Evolutionary conservation across 2,329 filamentous ascomycete genomes (phyloP).

Genomic region (Fusarium liriodendri): DNA sequence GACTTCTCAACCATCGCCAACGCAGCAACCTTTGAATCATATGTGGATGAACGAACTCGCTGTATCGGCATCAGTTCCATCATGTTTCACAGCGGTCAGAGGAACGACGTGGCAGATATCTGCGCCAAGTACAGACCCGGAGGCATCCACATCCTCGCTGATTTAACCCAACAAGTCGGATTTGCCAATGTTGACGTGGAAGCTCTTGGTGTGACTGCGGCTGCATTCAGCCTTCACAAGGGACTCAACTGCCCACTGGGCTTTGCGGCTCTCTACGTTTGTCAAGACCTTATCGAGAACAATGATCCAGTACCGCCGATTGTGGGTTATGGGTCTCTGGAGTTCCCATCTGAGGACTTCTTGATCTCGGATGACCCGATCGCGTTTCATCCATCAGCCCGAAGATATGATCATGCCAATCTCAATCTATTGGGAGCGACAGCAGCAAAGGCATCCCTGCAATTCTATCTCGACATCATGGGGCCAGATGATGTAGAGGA

Average conservation of each 20-base stretch:
- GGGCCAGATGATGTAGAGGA: conserved; percentile 40
- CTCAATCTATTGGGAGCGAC: conserved; percentile 39
- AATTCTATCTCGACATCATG: conserved; percentile 44
- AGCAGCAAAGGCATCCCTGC: conserved; percentile 40
- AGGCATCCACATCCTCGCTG: conserved; percentile 47
- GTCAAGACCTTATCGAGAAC: conserved; percentile 33
- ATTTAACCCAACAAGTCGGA: conserved; percentile 49
- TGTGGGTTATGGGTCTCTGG: conserved; percentile 40
- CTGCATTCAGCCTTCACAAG: conserved; percentile 49
- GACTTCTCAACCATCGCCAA: conserved; percentile 6
- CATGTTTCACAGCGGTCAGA: conserved; percentile 49
- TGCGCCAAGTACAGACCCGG: conserved; percentile 38
- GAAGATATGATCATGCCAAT: conserved; percentile 47
- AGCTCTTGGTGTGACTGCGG: conserved; percentile 43
- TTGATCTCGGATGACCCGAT: conserved; percentile 31
- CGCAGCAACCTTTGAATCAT: conserved; percentile 39
- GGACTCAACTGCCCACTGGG: conserved; percentile 48
- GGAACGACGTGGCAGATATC: conserved; percentile 46
- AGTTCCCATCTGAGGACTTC: conserved; percentile 30
- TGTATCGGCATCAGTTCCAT: conserved; percentile 48
- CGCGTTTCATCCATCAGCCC: conserved; percentile 38
- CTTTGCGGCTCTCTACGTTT: conserved; percentile 45
- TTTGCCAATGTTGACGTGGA: conserved; percentile 45
- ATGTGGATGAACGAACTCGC: conserved; percentile 44
- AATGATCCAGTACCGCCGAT: conserved; percentile 43